Base-by-base conservation (phyloP, 495 filamentous ascomycete species). In the Jackrogersella multiformis region DNA sequence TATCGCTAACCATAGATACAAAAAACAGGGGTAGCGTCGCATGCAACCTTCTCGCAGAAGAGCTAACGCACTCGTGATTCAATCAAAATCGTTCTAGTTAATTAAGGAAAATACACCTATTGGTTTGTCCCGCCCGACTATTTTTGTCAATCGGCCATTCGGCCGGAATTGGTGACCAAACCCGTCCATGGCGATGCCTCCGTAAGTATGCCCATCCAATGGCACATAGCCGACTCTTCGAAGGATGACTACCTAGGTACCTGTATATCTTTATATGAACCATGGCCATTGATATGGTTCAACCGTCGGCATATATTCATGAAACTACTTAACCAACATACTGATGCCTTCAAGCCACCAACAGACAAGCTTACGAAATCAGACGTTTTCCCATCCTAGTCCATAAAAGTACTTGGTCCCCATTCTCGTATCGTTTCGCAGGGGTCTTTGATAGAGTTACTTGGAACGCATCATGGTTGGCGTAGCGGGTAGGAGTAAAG, bases 401-500 rank as follows among this genome's bases (percentile, higher is more conserved):
- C 26, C 20, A 6, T 41, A 2, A 44, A 23, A 9, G 8, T 44
- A 46, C 26, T 26, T 16, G 10, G 51, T 1, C 48, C 20, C 13
- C 8, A 23, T 55, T 42, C 39, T 21, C 28, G 23, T 30, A 24
- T 36, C 23, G 28, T 53, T 18, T 13, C 13, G 21, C 7, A n/a
- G 56, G 44, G 28, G 10, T 48, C 41, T 8, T 36, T 7, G n/a
- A 38, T 36, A 18, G 2, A 26, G 12, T 28, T 18, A 16, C 15
- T 21, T 10, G 15, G 18, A 36, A 20, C 49, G 7, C 48, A 64
- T 52, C 58, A 76, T 76, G 73, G 69, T 64, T 41, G 73, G 73
- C 20, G 62, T 76, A 10, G 61, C 62, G n/a, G 73, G 73, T 34
- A 68, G 73, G 32, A 76, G 73, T 32, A 76, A 68, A n/a, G 73